Percentiles rank a stretch among this genome's conserved stretches.
Conservation (phyloP, 495 filamentous ascomycete genomes). For the Penicillium cosmopolitanum region DNA sequence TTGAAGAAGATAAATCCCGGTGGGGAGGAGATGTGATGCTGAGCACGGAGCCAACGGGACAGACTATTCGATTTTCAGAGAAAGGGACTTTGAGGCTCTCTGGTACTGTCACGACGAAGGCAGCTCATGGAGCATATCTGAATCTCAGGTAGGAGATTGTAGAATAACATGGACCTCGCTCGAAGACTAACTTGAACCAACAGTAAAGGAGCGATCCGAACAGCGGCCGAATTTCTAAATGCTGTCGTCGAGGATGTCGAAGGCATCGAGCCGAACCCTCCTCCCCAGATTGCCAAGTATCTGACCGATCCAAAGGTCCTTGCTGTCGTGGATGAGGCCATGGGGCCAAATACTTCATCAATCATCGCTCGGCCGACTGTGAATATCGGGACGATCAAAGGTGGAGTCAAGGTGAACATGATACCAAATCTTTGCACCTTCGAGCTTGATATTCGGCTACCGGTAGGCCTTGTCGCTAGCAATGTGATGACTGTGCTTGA, state of each 20-base stretch:
- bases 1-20: conserved; percentile 2
- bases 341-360: conserved; percentile 12
- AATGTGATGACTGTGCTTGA: conserved; percentile 5
- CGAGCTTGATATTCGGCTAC: conserved; percentile 13
- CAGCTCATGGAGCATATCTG: conserved; percentile 10
- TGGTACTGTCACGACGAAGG: conserved; percentile 6
- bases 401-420: conserved; percentile 15
- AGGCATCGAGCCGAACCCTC: conserved; percentile 9
- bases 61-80: conserved; percentile 13
- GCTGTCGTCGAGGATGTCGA: conserved; percentile 9
- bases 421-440: conserved; percentile 11
- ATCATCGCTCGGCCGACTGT: conserved; percentile 12
- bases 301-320: conserved; percentile 9
- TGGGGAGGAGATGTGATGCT: conserved; percentile 17
- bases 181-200: background rate
- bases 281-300: conserved; percentile 9
- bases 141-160: conserved; percentile 10
- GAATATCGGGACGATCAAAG: conserved; percentile 13
- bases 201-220: conserved; percentile 13
- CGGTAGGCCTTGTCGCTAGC: conserved; percentile 8
- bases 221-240: conserved; percentile 3
- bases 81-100: conserved; percentile 14
- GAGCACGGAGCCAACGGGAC: conserved; percentile 11
- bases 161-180: background rate
- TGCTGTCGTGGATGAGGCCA: conserved; percentile 8